Conservation (phyloP, 805 yeast species). For the Spathaspora boniae region DNA sequence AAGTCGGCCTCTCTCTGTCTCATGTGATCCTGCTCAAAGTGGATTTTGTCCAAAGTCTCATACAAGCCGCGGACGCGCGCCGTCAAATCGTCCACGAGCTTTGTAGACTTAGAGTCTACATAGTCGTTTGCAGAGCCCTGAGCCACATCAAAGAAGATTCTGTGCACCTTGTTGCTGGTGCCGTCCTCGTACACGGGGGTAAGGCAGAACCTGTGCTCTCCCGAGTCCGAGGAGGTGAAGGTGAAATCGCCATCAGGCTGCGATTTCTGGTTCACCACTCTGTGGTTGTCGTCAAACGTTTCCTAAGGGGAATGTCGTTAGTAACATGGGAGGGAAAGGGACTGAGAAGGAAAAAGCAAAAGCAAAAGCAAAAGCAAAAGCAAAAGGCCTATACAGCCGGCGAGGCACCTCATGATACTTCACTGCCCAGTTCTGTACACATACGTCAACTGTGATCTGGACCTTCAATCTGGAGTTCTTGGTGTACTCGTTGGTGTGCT, state of each 20-base stretch:
- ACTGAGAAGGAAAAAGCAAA: no score
- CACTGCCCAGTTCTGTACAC: conserved; percentile 17
- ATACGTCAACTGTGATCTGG: conserved; percentile 64
- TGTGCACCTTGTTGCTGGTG: conserved; percentile 58
- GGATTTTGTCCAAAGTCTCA: conserved; percentile 37
- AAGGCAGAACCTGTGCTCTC: conserved; percentile 82
- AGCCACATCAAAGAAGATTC: conserved; percentile 72
- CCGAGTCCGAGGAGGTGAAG: conserved; percentile 77
- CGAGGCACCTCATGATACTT: no score
- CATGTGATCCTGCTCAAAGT: conserved; percentile 46
- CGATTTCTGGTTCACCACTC: conserved; percentile 67
- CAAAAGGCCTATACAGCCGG: no score
- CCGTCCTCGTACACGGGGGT: conserved; percentile 62
- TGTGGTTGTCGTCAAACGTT: conserved; percentile 78
- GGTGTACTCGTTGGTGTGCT: conserved; percentile 43
- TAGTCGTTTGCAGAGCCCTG: conserved; percentile 59
- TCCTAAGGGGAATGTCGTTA: conserved; percentile 18
- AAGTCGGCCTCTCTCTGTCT: conserved; percentile 76
- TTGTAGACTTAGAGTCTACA: conserved; percentile 60
- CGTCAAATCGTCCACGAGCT: conserved; percentile 44
- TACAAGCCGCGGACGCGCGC: conserved; percentile 34
- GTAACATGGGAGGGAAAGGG: no score
- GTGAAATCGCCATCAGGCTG: conserved; percentile 63
- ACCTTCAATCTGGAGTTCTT: conserved; percentile 56
- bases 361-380: no score